Evolutionary conservation across 352 stramenopile species (phyloP).

Genomic region (Phytophthora sp.): DNA sequence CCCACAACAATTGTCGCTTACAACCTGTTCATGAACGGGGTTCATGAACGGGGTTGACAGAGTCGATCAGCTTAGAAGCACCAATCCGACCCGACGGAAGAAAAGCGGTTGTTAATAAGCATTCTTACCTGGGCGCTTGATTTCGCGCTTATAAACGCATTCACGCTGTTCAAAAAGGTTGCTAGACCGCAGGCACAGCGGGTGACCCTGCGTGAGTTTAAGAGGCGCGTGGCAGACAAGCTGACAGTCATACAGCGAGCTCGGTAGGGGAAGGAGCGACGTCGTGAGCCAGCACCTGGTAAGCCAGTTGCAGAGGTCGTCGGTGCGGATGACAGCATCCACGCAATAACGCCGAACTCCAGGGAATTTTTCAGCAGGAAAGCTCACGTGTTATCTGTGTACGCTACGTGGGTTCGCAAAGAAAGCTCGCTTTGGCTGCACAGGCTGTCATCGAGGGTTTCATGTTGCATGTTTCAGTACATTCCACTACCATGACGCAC

Average conservation of each 20-base stretch:
- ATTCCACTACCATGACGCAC: slow-evolving; percentile 9
- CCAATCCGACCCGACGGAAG: slow-evolving; percentile 16
- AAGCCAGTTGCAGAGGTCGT: neutral
- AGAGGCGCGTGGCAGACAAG: slow-evolving; percentile 1
- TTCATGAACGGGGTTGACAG: slow-evolving; percentile 21
- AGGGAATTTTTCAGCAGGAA: neutral
- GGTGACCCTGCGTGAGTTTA: slow-evolving; percentile 11
- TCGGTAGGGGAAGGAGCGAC: neutral
- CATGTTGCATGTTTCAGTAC: slow-evolving; percentile 11
- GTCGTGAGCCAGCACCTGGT: neutral
- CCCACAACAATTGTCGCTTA: neutral
- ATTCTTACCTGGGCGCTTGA: slow-evolving; percentile 14
- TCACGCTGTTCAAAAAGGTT: slow-evolving; percentile 4
- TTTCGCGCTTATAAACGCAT: slow-evolving; percentile 17
- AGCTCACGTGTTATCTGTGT: slow-evolving; percentile 17
- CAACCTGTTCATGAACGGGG: slow-evolving; percentile 17
- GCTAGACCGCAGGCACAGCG: neutral
- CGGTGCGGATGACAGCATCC: neutral
- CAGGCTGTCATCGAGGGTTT: slow-evolving; percentile 12
- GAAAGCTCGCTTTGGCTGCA: slow-evolving; percentile 13
- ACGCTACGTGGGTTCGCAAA: neutral
- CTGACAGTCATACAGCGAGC: neutral
- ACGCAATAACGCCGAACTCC: slow-evolving; percentile 1
- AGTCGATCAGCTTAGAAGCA: slow-evolving; percentile 10
- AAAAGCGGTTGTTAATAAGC: neutral